Conservation (phyloP, 2,329 filamentous ascomycete species). For the Ramularia endophylla region DNA sequence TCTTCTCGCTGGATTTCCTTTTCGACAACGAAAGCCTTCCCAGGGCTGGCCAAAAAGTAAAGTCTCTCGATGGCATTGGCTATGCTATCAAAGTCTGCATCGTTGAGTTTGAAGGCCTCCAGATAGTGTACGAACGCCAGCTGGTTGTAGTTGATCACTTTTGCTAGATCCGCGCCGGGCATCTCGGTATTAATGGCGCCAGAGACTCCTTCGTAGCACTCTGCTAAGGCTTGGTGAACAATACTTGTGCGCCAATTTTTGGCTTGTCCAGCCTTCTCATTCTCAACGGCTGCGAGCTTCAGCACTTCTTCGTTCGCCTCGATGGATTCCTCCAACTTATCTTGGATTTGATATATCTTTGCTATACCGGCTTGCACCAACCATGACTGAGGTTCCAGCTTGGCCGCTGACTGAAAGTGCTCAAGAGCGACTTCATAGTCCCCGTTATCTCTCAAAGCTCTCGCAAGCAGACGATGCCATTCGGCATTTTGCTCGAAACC, state of each 20-base stretch:
- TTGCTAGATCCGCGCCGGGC: too few species aligned
- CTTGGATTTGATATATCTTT: background rate
- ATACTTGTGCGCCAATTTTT: too few species aligned
- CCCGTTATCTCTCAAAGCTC: background rate
- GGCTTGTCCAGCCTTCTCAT: background rate
- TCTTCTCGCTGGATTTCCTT: too few species aligned
- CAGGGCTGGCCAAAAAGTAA: too few species aligned
- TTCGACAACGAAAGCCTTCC: too few species aligned
- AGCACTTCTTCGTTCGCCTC: background rate
- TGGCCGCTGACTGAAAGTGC: background rate
- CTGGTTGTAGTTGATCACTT: too few species aligned
- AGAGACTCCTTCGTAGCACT: background rate
- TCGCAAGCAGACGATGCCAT: background rate
- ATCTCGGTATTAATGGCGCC: too few species aligned
- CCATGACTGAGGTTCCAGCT: background rate
- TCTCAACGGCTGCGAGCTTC: background rate
- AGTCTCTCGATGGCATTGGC: too few species aligned
- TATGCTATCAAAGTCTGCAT: background rate
- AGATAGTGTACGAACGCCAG: too few species aligned
- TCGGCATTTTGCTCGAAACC: background rate
- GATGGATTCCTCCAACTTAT: background rate
- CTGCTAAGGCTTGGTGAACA: background rate
- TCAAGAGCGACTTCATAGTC: slow-evolving; percentile 1
- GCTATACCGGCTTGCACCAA: background rate
- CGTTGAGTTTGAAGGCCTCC: background rate